Evolutionary conservation across 2,329 filamentous ascomycete genomes (phyloP), one percentile per base, ranked within the genome.

Genomic region (Dactylellina cionopaga): DNA sequence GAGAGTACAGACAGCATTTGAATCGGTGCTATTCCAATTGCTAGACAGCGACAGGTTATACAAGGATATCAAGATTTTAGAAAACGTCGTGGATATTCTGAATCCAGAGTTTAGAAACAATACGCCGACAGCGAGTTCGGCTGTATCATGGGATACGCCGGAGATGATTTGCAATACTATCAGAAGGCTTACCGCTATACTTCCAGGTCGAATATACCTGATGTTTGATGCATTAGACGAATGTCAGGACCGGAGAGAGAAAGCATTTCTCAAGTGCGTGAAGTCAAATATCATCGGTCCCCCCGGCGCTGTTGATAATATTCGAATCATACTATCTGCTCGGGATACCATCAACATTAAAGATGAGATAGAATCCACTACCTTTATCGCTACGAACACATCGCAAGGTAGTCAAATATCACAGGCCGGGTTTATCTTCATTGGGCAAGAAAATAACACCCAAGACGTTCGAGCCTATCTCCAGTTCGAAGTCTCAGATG

Each of bases 201-300:
- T 59, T 3, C 52, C 52, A 1, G 17, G 27, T 25, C 31, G 10
- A 2, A 13, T 68, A 3, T 68, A 43, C 6, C 4, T 68, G 2
- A 68, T 68, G 43, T 1, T 68, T 7, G 63, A 68, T 24, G 63
- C 63, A 10, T 25, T 68, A 1, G 63, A 68, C 22, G 63, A 68
- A 29, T 68, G 63, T n/a, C 43, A 44, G n/a, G 63, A 68, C n/a
- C 22, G 51, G 4, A 51, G 15, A 13, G 54, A 58, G 9, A 51
- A 59, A 13, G 35, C 6, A 13, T 24, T 68, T 7, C 9, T 44
- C 1, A 24, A 15, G 1, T 44, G 33, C 13, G 17, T 68, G 2
- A 51, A 44, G 17, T 27, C 13, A 7, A 5, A 37, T 2, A 10
- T n/a, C 9, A 24, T 24, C 7, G 37, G 24, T n/a, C n/a, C n/a